Evolutionary conservation across 495 filamentous ascomycete genomes (phyloP), one percentile per base, ranked within the genome.

Genomic region (Mycothermus thermophilus): DNA sequence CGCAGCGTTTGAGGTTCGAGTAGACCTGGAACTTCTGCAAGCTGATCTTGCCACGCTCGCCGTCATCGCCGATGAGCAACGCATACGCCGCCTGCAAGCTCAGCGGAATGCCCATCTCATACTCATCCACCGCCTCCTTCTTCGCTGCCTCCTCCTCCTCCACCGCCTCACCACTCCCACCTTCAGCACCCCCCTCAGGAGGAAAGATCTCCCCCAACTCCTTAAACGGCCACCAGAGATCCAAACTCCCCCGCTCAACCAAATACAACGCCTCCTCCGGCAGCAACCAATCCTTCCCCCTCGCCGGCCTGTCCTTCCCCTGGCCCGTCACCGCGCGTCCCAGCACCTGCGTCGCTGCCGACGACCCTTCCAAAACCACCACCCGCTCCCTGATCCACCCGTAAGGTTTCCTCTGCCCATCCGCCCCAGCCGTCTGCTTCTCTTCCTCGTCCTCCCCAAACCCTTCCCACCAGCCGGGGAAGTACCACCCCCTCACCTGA

Each of bases 211-310:
- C 56, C 24, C 58, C 58, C 23, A 70, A 35, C 10, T 50, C 50
- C 22, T 50, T 48, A 8, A 55, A 43, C 20, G 80, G 81, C 80
- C 81, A 97, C 62, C 83, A 72, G 16, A 93, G 62, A 58, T 95
- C 83, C 44, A 97, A 38, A 41, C 67, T 80, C 0, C 88, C 90
- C 42, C 88, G 59, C 58, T 97, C 90, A 12, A 96, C 63, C 28
- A 93, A 48, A 52, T 83, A 96, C 31, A 97, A 58, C 5, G 83
- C 80, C 50, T 97, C 90, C 52, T 97, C 92, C 0, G 87, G 87
- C n/a, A 92, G 52, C 17, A 97, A 50, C 83, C 83, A 92, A 14
- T 85, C 47, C 30, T 66, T 67, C 17, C 74, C 66, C 42, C 58
- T 63, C 0, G 66, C 69, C 27, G 60, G 58, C 18, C 51, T 47